phyloP scores from a whole-genome alignment of 768 basidiomycete species.

The Phanerodontia chrysosporium region DNA sequence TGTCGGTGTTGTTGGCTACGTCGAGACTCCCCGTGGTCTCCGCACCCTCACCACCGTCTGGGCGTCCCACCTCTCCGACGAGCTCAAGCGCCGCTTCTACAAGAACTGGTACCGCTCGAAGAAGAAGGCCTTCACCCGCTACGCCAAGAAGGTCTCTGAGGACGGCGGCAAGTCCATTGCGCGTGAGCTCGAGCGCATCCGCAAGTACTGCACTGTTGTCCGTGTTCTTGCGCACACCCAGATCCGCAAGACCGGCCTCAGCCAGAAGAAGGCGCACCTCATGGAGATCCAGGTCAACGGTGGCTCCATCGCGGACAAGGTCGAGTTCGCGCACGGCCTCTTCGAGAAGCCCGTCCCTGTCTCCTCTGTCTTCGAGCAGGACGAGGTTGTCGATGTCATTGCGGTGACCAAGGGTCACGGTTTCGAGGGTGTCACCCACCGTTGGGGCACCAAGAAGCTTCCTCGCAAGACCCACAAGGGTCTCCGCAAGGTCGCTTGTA shows the following conservation, averaged over 20 bases:
- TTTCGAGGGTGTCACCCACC: constrained; percentile 98
- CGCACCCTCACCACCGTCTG: constrained; percentile 98
- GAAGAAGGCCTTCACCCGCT: constrained; percentile 99
- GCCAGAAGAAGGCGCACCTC: constrained; percentile 99
- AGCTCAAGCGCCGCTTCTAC: constrained; percentile 99
- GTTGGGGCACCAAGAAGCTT: constrained; percentile 99
- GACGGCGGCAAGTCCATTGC: constrained; percentile 87
- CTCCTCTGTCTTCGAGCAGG: constrained; percentile 85
- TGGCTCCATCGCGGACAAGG: constrained; percentile 93
- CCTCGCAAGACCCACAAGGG: constrained; percentile 99
- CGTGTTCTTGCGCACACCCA: constrained; percentile 99
- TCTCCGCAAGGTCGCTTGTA: constrained; percentile 99
- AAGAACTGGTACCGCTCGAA: constrained; percentile 99
- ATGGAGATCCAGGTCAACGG: constrained; percentile 99
- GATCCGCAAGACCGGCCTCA: constrained; percentile 94
- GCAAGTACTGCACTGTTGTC: constrained; percentile 99
- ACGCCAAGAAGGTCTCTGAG: constrained; percentile 98
- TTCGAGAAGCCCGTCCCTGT: constrained; percentile 97
- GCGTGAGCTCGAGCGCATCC: constrained; percentile 97
- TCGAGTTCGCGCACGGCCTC: constrained; percentile 87
- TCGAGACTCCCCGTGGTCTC: constrained; percentile 98
- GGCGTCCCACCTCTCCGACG: constrained; percentile 97
- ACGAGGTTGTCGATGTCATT: constrained; percentile 94
- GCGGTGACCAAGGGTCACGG: constrained; percentile 99
- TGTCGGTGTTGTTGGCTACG: constrained; percentile 98